Evolutionary conservation across 345 rosid genomes (phyloP).

Genomic region (Arabidopsis arenosa): DNA sequence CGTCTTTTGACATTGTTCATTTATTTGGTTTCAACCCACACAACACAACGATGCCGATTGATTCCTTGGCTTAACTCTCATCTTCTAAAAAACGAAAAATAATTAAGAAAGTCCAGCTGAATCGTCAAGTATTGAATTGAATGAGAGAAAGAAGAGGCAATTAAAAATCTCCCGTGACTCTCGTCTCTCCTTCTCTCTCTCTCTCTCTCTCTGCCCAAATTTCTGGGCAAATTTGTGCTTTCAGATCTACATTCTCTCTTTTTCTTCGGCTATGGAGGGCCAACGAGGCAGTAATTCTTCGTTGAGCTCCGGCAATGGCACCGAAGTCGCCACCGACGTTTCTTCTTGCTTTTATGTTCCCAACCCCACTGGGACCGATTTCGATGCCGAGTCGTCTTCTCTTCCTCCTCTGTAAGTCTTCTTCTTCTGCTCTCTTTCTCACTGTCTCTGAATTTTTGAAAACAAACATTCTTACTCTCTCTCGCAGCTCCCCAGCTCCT

Average conservation of each 20-base stretch:
- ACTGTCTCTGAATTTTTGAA: conserved; percentile 29
- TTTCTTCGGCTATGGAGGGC: conserved; percentile 35
- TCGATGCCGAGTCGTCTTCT: conserved; percentile 42
- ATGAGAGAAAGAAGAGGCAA: conserved; percentile 22
- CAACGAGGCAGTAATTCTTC: conserved; percentile 48
- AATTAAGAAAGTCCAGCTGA: neutral
- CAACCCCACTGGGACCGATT: conserved; percentile 44
- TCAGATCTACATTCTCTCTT: conserved; percentile 39
- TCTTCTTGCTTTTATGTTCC: conserved; percentile 46
- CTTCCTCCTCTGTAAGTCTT: conserved; percentile 46
- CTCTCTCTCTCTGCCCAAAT: neutral
- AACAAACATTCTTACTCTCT: too few species aligned
- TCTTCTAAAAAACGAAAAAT: neutral
- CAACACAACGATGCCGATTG: conserved; percentile 6
- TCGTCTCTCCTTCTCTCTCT: conserved; percentile 13
- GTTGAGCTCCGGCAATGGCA: conserved; percentile 46
- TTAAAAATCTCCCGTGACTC: conserved; percentile 38
- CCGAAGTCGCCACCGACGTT: conserved; percentile 35
- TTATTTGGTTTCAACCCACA: conserved; percentile 29
- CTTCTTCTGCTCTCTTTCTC: neutral
- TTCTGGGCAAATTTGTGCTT: conserved; percentile 23
- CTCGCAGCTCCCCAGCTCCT: conserved; percentile 44
- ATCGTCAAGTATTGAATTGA: conserved; percentile 31
- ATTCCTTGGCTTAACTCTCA: neutral
- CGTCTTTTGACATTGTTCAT: conserved; percentile 31